Percentiles rank a stretch among this genome's conserved stretches.
Conservation (phyloP, 1,284 basidiomycete species). For the Ustilago cynodontis region DNA sequence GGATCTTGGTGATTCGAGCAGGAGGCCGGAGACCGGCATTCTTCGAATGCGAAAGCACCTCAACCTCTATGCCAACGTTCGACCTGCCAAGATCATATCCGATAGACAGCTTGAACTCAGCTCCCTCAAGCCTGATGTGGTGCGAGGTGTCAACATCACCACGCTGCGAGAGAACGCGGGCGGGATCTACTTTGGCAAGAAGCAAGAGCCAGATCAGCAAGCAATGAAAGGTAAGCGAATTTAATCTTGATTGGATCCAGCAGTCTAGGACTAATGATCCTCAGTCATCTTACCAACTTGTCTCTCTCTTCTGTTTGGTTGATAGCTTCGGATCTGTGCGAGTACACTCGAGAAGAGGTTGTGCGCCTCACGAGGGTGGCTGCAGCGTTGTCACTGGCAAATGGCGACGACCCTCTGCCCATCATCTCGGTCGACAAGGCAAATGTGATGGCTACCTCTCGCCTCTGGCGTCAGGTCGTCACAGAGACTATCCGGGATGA, state of each 20-base stretch:
- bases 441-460: slow-evolving; percentile 92
- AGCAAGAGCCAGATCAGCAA: slow-evolving; percentile 80
- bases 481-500: slow-evolving; percentile 62
- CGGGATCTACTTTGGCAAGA: slow-evolving; percentile 82
- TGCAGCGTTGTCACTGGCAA: slow-evolving; percentile 81
- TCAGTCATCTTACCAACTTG: neutral
- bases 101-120: slow-evolving; percentile 87
- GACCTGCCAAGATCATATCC: slow-evolving; percentile 92
- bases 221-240: slow-evolving; percentile 35
- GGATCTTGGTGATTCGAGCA: slow-evolving; percentile 80
- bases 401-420: slow-evolving; percentile 81
- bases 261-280: neutral
- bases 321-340: slow-evolving; percentile 52
- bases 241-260: slow-evolving; percentile 1
- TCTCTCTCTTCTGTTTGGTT: neutral
- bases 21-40: slow-evolving; percentile 92
- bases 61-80: slow-evolving; percentile 95
- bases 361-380: slow-evolving; percentile 94
- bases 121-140: slow-evolving; percentile 86
- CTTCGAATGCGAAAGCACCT: slow-evolving; percentile 88
- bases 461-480: slow-evolving; percentile 84
- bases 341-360: slow-evolving; percentile 88
- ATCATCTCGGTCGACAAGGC: slow-evolving; percentile 98
- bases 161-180: slow-evolving; percentile 86
- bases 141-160: slow-evolving; percentile 88